These are phyloP conservation scores for Anisodus tanguticus DNA, from an alignment of 257 asterid species.

Conservation along the genomic window DNA sequence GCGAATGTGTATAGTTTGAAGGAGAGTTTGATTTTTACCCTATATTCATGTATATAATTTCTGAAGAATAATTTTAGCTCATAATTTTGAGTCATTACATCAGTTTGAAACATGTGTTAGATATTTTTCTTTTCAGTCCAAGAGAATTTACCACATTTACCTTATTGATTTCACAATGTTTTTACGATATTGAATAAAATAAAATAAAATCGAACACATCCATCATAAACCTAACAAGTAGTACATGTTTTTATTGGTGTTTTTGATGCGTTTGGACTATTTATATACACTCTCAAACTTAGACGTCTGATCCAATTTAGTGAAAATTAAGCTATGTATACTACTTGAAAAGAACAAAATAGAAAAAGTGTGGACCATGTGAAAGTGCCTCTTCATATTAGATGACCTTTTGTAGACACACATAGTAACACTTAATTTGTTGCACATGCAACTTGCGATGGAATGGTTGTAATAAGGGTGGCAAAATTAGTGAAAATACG, in stretches of 20 bases:
- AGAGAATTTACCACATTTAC: not conserved
- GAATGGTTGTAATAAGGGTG: not conserved
- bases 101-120: not conserved
- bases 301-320: conserved; percentile 17
- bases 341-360: not conserved
- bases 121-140: not conserved
- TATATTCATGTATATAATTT: not conserved
- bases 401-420: conserved; percentile 25
- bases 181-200: not conserved
- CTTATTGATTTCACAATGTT: not conserved
- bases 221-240: not conserved
- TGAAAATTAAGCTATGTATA: conserved; percentile 5
- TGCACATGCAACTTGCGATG: not conserved
- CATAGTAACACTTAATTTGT: not conserved
- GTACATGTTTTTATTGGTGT: not conserved
- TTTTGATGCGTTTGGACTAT: conserved; percentile 9
- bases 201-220: not conserved
- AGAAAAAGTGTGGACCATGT: conserved; percentile 39
- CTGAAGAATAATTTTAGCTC: not conserved
- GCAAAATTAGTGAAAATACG: not conserved
- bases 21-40: not conserved
- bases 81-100: not conserved
- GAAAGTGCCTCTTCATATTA: conserved; percentile 38
- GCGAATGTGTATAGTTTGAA: not conserved
- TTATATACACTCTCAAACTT: not conserved